Evolutionary conservation across 495 filamentous ascomycete genomes (phyloP).

Genomic region (Thozetella sp.): DNA sequence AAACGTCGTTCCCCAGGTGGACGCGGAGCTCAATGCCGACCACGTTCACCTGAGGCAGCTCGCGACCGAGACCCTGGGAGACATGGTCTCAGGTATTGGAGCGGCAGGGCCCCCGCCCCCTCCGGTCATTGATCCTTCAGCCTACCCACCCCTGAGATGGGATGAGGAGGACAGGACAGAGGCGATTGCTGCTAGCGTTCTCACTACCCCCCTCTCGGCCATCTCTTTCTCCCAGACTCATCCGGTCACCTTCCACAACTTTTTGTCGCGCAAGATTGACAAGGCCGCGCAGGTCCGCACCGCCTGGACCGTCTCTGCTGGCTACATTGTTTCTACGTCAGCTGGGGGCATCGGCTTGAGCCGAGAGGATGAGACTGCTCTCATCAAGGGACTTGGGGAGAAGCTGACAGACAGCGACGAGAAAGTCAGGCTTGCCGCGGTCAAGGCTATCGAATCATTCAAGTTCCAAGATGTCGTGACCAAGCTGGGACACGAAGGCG

Average conservation of each 20-base stretch:
- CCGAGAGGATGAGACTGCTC: slow-evolving; percentile 68
- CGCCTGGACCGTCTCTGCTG: slow-evolving; percentile 82
- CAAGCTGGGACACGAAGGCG: slow-evolving; percentile 76
- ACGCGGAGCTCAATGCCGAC: slow-evolving; percentile 89
- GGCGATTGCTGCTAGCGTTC: slow-evolving; percentile 53
- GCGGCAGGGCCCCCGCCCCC: slow-evolving; percentile 80
- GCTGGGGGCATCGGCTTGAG: slow-evolving; percentile 85
- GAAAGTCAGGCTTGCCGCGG: slow-evolving; percentile 83
- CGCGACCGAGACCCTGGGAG: slow-evolving; percentile 90
- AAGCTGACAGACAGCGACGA: slow-evolving; percentile 90
- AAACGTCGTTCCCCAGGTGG: slow-evolving; percentile 92
- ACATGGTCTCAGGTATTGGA: slow-evolving; percentile 90
- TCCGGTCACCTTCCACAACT: slow-evolving; percentile 74
- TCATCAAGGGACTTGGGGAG: slow-evolving; percentile 73
- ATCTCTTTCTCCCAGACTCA: slow-evolving; percentile 84
- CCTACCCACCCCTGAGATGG: slow-evolving; percentile 76
- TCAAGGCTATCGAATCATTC: slow-evolving; percentile 78
- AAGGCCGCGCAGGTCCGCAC: slow-evolving; percentile 79
- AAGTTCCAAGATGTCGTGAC: slow-evolving; percentile 75
- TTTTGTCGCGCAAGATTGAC: slow-evolving; percentile 81
- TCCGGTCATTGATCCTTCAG: slow-evolving; percentile 72
- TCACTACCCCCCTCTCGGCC: slow-evolving; percentile 77
- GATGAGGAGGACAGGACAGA: slow-evolving; percentile 53
- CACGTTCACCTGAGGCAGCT: slow-evolving; percentile 82
- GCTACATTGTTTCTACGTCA: slow-evolving; percentile 78